phyloP scores from a whole-genome alignment of 805 yeast species.

The Candida silvicultrix region DNA sequence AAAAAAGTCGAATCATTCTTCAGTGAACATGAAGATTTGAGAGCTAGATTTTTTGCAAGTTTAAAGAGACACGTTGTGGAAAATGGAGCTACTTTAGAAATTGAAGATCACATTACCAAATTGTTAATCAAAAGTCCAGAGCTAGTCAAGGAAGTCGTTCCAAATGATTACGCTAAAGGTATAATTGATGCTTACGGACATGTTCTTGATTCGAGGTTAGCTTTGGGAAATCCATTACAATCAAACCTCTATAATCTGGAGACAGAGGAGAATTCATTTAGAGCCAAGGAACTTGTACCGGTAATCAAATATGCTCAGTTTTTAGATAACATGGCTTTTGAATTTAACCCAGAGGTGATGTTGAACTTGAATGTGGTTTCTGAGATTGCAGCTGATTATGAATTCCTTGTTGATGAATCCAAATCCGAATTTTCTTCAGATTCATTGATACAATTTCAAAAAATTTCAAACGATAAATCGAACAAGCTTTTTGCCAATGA shows the following conservation, averaged over 20 bases:
- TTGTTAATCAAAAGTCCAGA: conserved; percentile 13
- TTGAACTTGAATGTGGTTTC: conserved; percentile 27
- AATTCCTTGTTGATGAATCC: conserved; percentile 21
- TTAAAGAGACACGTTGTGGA: conserved; percentile 3
- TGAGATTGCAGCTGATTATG: conserved; percentile 33
- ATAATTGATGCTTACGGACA: conserved; percentile 24
- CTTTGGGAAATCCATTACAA: conserved; percentile 43
- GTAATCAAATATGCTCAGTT: conserved; percentile 22
- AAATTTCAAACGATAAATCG: neutral
- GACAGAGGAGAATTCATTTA: conserved; percentile 6
- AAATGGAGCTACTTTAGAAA: conserved; percentile 1
- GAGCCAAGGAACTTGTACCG: conserved; percentile 9
- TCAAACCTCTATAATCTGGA: conserved; percentile 29
- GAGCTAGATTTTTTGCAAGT: conserved; percentile 2
- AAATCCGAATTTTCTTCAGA: neutral
- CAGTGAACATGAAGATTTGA: conserved; percentile 2
- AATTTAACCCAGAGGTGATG: conserved; percentile 11
- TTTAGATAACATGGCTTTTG: conserved; percentile 14
- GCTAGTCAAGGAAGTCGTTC: conserved; percentile 9
- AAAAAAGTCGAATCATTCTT: conserved; percentile 1
- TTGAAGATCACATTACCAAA: conserved; percentile 4
- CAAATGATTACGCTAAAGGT: conserved; percentile 13
- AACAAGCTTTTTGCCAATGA: conserved; percentile 9
- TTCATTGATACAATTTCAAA: neutral
- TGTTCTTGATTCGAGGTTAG: conserved; percentile 28